These are phyloP conservation scores for Pseudoscleropodium purum DNA, from an alignment of 225 moss, liverwort and hornwort genomes.

Conservation along the genomic window DNA sequence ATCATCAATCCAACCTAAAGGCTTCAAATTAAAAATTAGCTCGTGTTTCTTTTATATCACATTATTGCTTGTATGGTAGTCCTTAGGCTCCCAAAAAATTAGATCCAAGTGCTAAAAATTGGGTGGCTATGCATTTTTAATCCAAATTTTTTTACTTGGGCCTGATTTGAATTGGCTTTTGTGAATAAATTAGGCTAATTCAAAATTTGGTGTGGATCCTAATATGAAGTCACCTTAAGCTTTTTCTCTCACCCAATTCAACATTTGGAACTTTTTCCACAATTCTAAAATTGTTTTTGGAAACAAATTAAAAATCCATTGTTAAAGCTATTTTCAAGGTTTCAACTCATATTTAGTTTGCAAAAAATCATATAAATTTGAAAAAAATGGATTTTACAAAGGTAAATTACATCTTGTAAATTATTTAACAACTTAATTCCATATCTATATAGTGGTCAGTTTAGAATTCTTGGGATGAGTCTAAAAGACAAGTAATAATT, in stretches of 20 bases:
- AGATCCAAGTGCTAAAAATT: background rate
- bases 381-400: no score
- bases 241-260: background rate
- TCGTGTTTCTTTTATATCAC: background rate
- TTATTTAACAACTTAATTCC: no score
- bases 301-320: background rate
- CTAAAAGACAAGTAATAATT: background rate
- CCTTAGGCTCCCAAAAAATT: background rate
- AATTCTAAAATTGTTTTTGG: accelerated
- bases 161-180: accelerated
- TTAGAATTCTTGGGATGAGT: background rate
- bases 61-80: accelerated
- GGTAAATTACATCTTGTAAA: no score
- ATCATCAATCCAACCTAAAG: background rate
- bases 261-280: background rate
- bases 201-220: accelerated
- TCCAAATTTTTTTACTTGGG: background rate
- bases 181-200: background rate
- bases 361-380: no score
- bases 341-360: no score
- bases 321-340: background rate
- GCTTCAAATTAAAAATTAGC: background rate
- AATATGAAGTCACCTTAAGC: background rate
- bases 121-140: background rate
- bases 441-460: background rate